phyloP scores from a whole-genome alignment of 2,329 filamentous ascomycete genomes.

The Beauveria asiatica region DNA sequence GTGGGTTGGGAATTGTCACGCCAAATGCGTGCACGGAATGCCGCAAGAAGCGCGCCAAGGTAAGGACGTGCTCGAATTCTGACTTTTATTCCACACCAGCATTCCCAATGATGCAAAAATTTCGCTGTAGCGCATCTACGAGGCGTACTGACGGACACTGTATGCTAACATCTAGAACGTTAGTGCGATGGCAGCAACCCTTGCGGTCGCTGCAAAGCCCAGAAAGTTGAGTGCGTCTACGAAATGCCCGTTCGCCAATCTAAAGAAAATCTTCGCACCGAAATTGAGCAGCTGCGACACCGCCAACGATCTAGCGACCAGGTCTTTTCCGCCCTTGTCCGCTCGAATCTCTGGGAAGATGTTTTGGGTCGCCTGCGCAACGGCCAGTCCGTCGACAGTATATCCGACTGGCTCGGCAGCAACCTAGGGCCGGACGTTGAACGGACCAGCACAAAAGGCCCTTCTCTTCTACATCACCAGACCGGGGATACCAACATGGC shows the following conservation, averaged over 20 bases:
- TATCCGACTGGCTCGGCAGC: conserved; percentile 45
- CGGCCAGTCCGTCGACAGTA: conserved; percentile 45
- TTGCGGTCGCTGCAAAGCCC: conserved; percentile 45
- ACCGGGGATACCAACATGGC: conserved; percentile 13
- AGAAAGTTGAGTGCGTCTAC: conserved; percentile 51
- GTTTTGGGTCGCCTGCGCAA: conserved; percentile 43
- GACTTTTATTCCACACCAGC: neutral
- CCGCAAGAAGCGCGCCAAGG: conserved; percentile 54
- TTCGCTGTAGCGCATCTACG: neutral
- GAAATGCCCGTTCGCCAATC: conserved; percentile 55
- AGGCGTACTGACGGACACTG: neutral
- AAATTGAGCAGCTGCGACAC: conserved; percentile 49
- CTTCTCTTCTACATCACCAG: conserved; percentile 18
- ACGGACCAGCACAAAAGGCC: conserved; percentile 22
- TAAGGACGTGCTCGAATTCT: conserved; percentile 19
- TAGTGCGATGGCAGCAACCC: conserved; percentile 53
- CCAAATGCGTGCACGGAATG: conserved; percentile 54
- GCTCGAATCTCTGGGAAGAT: conserved; percentile 44
- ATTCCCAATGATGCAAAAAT: neutral
- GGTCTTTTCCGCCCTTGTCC: conserved; percentile 45
- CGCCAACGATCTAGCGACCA: conserved; percentile 47
- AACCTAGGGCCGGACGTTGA: conserved; percentile 8
- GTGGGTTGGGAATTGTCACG: conserved; percentile 48
- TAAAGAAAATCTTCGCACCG: conserved; percentile 51
- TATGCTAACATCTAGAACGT: neutral